Percentiles rank a stretch among this genome's conserved stretches.
Evolutionary conservation across 164 flowering plant species (phyloP).

Genomic region (Malania oleifera): DNA sequence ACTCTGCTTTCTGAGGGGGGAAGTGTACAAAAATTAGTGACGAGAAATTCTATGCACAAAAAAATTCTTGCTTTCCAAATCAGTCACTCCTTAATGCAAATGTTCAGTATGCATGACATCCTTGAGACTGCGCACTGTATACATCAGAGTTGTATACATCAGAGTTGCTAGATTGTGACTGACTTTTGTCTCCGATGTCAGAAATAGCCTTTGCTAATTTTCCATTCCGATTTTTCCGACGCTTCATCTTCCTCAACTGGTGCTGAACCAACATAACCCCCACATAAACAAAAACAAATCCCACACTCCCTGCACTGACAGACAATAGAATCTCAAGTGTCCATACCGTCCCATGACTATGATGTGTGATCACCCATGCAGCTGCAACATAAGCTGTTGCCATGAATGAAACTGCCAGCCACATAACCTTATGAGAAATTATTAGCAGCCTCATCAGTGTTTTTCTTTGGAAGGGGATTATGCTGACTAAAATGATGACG

Average conservation of each 20-base stretch:
- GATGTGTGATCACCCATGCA: conserved; percentile 17
- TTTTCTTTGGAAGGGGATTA: conserved; percentile 23
- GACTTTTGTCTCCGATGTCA: not conserved
- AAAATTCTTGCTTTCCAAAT: too few relatives aligned
- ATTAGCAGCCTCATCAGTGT: conserved; percentile 11
- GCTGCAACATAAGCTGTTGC: conserved; percentile 18
- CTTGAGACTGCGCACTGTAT: too few relatives aligned
- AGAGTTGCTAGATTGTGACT: not conserved
- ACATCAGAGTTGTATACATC: not conserved
- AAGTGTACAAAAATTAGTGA: too few relatives aligned
- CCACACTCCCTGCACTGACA: not conserved
- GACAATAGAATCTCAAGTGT: not conserved
- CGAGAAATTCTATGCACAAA: too few relatives aligned
- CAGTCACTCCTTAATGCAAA: too few relatives aligned
- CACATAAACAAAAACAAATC: not conserved
- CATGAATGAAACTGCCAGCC: conserved; percentile 24
- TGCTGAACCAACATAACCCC: not conserved
- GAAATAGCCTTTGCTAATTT: not conserved
- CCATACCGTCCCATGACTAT: not conserved
- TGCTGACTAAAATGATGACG: conserved; percentile 19
- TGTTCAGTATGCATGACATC: conserved; percentile 1
- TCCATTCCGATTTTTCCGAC: not conserved
- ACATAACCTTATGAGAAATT: conserved; percentile 21
- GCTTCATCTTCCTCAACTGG: not conserved
- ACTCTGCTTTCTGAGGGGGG: too few relatives aligned